phyloP scores from a whole-genome alignment of 805 yeast species.

The Ogataea thermomethanolica region DNA sequence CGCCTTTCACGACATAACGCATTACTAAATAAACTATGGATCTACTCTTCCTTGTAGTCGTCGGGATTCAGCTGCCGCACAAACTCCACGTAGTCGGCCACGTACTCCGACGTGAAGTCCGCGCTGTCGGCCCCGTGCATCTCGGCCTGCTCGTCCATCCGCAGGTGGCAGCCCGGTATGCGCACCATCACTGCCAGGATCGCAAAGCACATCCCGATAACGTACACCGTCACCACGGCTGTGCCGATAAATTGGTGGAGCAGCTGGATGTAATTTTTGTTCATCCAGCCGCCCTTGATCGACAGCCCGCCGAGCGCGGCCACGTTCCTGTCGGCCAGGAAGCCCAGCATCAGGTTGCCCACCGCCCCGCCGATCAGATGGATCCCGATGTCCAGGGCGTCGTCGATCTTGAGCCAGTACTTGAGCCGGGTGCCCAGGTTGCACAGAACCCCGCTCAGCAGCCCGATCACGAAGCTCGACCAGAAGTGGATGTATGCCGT shows the following conservation, averaged over 20 bases:
- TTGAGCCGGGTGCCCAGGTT: conserved; percentile 82
- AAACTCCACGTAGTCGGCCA: conserved; percentile 88
- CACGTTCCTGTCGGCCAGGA: conserved; percentile 69
- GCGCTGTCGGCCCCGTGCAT: conserved; percentile 78
- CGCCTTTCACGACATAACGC: conserved; percentile 3
- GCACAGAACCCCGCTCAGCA: conserved; percentile 72
- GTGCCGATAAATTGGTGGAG: conserved; percentile 57
- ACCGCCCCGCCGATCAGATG: conserved; percentile 91
- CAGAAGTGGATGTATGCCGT: conserved; percentile 82
- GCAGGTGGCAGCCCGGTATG: conserved; percentile 73
- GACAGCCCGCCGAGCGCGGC: conserved; percentile 76
- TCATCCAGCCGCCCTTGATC: conserved; percentile 79
- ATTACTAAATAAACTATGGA: conserved; percentile 4
- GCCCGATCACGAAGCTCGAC: conserved; percentile 79
- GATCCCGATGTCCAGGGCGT: conserved; percentile 88
- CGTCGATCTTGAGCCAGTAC: conserved; percentile 73
- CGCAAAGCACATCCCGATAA: conserved; percentile 63
- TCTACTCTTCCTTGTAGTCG: conserved; percentile 16
- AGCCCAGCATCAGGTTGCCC: conserved; percentile 75
- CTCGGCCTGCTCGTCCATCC: conserved; percentile 75
- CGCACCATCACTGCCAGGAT: conserved; percentile 55
- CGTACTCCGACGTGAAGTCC: conserved; percentile 82
- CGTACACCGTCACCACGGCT: conserved; percentile 52
- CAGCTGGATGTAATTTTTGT: conserved; percentile 80
- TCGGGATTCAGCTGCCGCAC: conserved; percentile 62